Base-by-base conservation (phyloP, 1,284 basidiomycete species). In the Irpex rosettiformis region DNA sequence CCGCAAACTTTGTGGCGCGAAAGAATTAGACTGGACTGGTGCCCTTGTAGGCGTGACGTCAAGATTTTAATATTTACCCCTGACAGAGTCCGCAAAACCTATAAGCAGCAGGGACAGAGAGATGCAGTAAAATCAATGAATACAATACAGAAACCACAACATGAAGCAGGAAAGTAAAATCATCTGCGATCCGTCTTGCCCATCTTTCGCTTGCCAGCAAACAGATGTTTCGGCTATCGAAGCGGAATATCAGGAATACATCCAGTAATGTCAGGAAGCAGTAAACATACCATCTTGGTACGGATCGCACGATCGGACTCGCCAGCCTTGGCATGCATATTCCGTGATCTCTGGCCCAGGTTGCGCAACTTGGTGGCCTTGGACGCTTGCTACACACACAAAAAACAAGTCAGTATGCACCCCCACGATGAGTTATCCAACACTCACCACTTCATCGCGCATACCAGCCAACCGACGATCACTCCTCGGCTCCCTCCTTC, bases 151-250 rank as follows among this genome's bases (percentile, higher is more conserved):
- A 5, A 40, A n/a, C 33, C 33, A 40, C 33, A 16, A 40, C 33
- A 47, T 47, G 43, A 47, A 47, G 21, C n/a, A 47, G 22, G 22
- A 24, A 10, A 47, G 22, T 18, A 10, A 55, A 28, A 64, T 67
- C 62, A 96, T 74, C 93, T 82, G 69, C 92, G 84, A 70, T 88
- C 79, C 45, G 92, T 94, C 79, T 93, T 96, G 66, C 93, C 93
- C 51, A 76, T 85, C 74, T 93, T 93, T 66, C 94, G 85, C 76
- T 96, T 96, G 45, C 94, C 94, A 58, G 93, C 77, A 72, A 91
- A 93, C 68, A 96, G 72, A 77, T 93, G 91, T 71, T 90, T 92
- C 56, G 90, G 89, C 89, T 91, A 65, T n/a, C 62, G 52, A 62
- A 53, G 67, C 58, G 33, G 18, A 24, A 25, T 45, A 58, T 40